Evolutionary conservation across 1,284 basidiomycete species (phyloP).

Genomic region (Leccinum fuscescens): DNA sequence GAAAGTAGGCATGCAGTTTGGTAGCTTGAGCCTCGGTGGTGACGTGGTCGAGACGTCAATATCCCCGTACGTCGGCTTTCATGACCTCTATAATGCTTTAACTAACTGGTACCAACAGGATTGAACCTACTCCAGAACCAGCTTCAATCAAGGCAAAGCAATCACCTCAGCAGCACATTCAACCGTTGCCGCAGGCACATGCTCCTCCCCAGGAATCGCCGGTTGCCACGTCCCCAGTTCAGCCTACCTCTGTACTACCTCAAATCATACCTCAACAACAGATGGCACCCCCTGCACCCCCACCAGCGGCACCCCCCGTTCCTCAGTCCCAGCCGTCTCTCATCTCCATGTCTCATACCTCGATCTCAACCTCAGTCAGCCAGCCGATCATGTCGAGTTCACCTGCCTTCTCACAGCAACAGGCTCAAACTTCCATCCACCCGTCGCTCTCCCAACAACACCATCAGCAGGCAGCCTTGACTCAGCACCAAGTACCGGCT

Average conservation of each 20-base stretch:
- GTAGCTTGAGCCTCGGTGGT: constrained; percentile 69
- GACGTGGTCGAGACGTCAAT: constrained; percentile 50
- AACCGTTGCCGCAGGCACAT: constrained; percentile 27
- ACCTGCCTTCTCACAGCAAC: constrained; percentile 33
- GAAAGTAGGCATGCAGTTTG: constrained; percentile 82
- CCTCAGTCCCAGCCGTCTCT: constrained; percentile 43
- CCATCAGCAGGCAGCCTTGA: constrained; percentile 33
- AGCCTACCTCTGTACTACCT: constrained; percentile 38
- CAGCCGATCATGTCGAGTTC: constrained; percentile 34
- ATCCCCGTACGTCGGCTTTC: constrained; percentile 39
- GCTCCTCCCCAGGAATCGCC: constrained; percentile 25
- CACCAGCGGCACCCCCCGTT: constrained; percentile 31
- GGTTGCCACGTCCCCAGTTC: constrained; percentile 34
- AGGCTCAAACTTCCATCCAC: constrained; percentile 33
- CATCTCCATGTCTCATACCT: constrained; percentile 39
- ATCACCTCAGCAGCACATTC: constrained; percentile 45
- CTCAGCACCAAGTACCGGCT: constrained; percentile 42
- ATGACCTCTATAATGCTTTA: not conserved
- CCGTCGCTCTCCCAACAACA: constrained; percentile 32
- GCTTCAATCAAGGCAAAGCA: constrained; percentile 46
- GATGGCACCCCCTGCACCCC: constrained; percentile 22
- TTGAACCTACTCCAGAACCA: constrained; percentile 27
- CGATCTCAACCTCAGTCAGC: constrained; percentile 42
- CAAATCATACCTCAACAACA: constrained; percentile 32
- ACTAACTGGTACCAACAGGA: constrained; percentile 19